Conservation (phyloP, 1,284 basidiomycete species). For the Kwoniella shivajii region DNA sequence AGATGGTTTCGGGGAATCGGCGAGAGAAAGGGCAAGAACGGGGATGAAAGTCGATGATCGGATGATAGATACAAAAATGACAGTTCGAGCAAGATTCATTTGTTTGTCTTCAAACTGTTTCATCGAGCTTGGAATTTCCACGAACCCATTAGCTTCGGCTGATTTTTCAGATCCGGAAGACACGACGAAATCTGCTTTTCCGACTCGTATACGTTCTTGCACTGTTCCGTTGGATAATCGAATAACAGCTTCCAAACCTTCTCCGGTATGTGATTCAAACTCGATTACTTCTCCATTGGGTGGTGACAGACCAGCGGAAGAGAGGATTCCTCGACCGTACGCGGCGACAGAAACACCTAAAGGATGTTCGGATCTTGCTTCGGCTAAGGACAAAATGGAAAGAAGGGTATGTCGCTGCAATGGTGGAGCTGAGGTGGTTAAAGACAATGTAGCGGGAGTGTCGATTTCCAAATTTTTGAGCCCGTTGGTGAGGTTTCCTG, state of each 20-base stretch:
- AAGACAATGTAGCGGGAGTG: conserved; percentile 42
- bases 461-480: conserved; percentile 24
- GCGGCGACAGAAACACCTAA: conserved; percentile 87
- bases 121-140: conserved; percentile 61
- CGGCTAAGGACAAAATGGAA: conserved; percentile 79
- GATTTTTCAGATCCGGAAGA: conserved; percentile 22
- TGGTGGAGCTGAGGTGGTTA: conserved; percentile 48
- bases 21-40: conserved; percentile 71
- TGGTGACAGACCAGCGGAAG: conserved; percentile 57
- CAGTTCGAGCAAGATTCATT: conserved; percentile 71
- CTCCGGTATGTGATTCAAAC: conserved; percentile 87
- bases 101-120: conserved; percentile 68
- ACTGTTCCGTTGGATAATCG: conserved; percentile 54
- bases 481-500: conserved; percentile 20
- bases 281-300: conserved; percentile 55
- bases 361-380: conserved; percentile 92
- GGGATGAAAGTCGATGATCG: conserved; percentile 56
- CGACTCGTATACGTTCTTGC: conserved; percentile 64
- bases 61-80: conserved; percentile 76
- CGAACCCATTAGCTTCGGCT: conserved; percentile 29
- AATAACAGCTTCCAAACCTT: conserved; percentile 77
- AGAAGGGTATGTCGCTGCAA: conserved; percentile 65
- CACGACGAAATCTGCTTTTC: conserved; percentile 69
- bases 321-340: conserved; percentile 71
- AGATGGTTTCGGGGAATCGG: conserved; percentile 80